Base-by-base conservation (phyloP, 768 basidiomycete genomes). In the Austroboletus festivus region DNA sequence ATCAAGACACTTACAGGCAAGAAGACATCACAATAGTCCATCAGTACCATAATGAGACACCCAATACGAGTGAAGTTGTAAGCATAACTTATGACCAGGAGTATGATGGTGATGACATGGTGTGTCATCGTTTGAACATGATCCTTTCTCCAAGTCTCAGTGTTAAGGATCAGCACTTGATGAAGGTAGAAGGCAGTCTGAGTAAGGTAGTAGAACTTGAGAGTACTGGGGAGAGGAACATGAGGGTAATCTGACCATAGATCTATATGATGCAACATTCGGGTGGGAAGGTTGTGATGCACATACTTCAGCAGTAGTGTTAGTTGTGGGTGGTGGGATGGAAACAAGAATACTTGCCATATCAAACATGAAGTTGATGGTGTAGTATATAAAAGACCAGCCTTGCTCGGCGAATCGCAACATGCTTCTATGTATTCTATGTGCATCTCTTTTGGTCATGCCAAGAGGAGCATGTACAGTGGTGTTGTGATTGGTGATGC, bases 41-140 rank as follows among this genome's bases (percentile, higher is more conserved):
- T 94, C 30, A 96, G 71, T 43, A 90, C 78, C 80, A 96, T 86
- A 51, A 96, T 83, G 39, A 93, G 72, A 57, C 86, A 90, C 15
- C 96, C 96, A 38, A 94, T 79, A 38, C 93, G 86, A 9, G 91
- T 95, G 63, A 84, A 86, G 68, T 93, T 86, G 64, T 76, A 81
- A 51, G 77, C 76, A 70, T 96, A 98, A 67, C 89, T 93, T 34
- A 73, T 60, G 28, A 75, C 68, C 70, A 97, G 82, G 52, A 99
- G 80, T 42, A 76, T 62, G 51, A 93, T 78, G 12, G 93, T 95
- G 56, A 98, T 86, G 57, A 95, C 63, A 65, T 99, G 96, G 72
- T 99, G 96, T 21, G 84, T 73, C 80, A 97, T 88, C 95, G 97
- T 97, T 69, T 97, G 95, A 58, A 75, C 73, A 68, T 97, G 92